Percentiles rank a stretch among this genome's conserved stretches.
phyloP scores from a whole-genome alignment of 1,284 basidiomycete genomes.

The Polyporus tsugae region DNA sequence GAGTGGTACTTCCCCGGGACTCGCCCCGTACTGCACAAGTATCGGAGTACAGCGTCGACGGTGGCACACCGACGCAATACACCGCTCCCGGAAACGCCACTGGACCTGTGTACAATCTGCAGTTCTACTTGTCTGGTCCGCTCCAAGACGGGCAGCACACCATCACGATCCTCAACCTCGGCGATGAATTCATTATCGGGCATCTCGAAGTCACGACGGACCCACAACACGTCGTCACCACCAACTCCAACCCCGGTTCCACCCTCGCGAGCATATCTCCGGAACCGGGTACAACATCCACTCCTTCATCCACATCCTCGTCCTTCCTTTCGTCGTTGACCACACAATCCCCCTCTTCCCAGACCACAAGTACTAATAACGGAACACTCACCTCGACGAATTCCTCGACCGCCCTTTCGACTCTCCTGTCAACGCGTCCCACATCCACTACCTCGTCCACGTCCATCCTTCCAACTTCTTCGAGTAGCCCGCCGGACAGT shows the following conservation, averaged over 20 bases:
- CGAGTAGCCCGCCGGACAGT: not conserved
- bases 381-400: slow-evolving; percentile 4
- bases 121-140: not conserved
- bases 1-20: not conserved
- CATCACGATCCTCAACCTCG: not conserved
- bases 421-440: not conserved
- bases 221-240: not conserved
- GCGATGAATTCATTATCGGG: not conserved
- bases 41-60: slow-evolving; percentile 1
- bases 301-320: not conserved
- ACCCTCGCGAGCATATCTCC: not conserved
- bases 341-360: not conserved
- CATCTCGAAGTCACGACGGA: not conserved
- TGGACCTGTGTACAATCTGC: not conserved
- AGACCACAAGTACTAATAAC: not conserved
- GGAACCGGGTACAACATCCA: not conserved
- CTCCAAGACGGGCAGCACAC: not conserved
- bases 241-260: not conserved
- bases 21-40: not conserved
- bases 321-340: not conserved
- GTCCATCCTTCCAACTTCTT: not conserved
- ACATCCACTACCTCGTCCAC: not conserved
- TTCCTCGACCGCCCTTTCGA: not conserved
- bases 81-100: not conserved
- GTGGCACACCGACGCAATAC: not conserved